Conservation (phyloP, 2,329 filamentous ascomycete species). For the Amauroascus verrucosus region DNA sequence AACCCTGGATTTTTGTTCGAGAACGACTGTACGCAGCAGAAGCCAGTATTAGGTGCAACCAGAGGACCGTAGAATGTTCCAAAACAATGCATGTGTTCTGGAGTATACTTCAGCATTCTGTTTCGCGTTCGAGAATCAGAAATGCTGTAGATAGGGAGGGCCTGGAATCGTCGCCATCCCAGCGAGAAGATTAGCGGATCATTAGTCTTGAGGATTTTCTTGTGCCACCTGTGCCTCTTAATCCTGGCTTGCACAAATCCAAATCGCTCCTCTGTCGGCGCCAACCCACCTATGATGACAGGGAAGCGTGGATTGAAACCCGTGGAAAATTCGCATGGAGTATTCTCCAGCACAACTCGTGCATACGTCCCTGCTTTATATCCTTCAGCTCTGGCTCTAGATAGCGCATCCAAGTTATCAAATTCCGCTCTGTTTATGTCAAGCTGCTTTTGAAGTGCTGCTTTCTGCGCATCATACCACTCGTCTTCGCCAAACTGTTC, state of each 20-base stretch:
- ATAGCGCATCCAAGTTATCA: constrained; percentile 71
- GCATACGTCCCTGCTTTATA: constrained; percentile 88
- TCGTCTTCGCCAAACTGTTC: constrained; percentile 90
- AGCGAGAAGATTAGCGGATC: constrained; percentile 95
- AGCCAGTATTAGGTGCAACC: constrained; percentile 89
- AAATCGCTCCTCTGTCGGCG: constrained; percentile 87
- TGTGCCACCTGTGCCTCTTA: constrained; percentile 97
- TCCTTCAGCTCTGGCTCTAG: constrained; percentile 76
- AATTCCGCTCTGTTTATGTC: constrained; percentile 96
- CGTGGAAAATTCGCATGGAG: constrained; percentile 80
- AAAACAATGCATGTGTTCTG: constrained; percentile 99
- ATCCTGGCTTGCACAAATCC: constrained; percentile 92
- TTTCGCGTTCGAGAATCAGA: constrained; percentile 88
- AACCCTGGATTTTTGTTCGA: constrained; percentile 78
- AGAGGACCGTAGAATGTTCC: constrained; percentile 91
- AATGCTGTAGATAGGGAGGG: constrained; percentile 84
- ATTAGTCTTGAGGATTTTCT: constrained; percentile 97
- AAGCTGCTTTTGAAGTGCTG: constrained; percentile 84
- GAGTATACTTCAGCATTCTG: constrained; percentile 97
- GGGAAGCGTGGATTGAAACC: constrained; percentile 75
- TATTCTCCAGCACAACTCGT: constrained; percentile 76
- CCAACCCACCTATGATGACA: constrained; percentile 81
- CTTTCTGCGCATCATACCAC: constrained; percentile 97
- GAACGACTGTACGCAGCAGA: constrained; percentile 86
- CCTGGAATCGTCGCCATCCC: constrained; percentile 91